These are phyloP conservation scores for Xylariaceae sp. DNA, from an alignment of 2,329 filamentous ascomycete species.

Conservation along the genomic window DNA sequence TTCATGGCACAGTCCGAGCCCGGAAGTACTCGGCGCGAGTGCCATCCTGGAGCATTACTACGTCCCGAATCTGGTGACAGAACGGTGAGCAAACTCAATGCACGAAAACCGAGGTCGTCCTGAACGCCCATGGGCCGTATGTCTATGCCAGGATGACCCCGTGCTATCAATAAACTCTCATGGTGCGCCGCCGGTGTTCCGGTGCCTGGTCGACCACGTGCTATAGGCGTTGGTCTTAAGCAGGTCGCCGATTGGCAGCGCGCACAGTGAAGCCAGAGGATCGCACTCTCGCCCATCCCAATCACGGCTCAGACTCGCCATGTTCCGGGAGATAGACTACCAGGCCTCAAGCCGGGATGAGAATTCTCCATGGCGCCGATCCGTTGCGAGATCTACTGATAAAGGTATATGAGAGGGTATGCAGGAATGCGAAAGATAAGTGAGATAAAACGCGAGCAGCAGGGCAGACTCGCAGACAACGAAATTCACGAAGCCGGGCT, in stretches of 20 bases:
- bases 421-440: neutral
- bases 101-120: neutral
- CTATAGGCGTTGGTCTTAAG: neutral
- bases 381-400: neutral
- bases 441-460: neutral
- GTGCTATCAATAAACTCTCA: neutral
- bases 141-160: neutral
- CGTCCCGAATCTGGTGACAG: neutral
- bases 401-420: neutral
- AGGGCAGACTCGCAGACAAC: neutral
- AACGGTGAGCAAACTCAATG: neutral
- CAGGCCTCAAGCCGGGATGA: neutral
- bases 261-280: neutral
- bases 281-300: neutral
- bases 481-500: neutral
- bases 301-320: neutral
- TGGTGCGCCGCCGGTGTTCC: neutral
- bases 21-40: neutral
- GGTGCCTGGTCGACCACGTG: neutral
- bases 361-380: neutral
- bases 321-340: neutral
- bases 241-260: neutral
- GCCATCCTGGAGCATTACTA: neutral
- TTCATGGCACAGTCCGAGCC: neutral
- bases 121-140: neutral